phyloP scores from a whole-genome alignment of 257 asterid species.

The Capsicum baccatum region DNA sequence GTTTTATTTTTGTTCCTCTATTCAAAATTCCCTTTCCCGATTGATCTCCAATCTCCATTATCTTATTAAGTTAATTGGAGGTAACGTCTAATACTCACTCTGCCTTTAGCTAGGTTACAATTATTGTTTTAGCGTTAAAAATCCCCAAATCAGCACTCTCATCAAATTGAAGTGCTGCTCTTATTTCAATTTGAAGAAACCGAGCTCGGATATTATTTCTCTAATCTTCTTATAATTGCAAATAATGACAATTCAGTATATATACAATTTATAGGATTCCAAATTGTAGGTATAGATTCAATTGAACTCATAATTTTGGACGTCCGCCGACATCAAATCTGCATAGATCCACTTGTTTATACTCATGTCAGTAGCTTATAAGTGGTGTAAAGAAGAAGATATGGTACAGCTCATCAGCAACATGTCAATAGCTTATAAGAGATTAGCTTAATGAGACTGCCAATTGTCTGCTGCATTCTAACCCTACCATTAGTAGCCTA shows the following conservation, averaged over 20 bases:
- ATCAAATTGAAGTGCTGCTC: no score
- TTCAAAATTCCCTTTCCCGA: background rate
- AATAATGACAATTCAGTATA: background rate
- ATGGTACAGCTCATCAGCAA: slow-evolving; percentile 35
- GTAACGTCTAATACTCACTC: background rate
- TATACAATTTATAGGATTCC: background rate
- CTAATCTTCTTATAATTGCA: background rate
- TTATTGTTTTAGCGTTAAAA: background rate
- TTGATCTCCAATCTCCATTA: background rate
- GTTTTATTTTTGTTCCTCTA: no score
- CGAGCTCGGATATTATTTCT: background rate
- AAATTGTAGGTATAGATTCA: background rate
- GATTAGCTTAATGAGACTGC: background rate
- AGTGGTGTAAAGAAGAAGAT: background rate
- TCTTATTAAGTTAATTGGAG: background rate
- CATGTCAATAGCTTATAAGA: background rate
- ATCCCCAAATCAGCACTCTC: no score
- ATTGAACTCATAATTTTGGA: no score
- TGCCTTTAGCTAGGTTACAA: background rate
- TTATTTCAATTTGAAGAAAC: background rate
- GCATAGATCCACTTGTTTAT: slow-evolving; percentile 50
- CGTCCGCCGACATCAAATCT: slow-evolving; percentile 41
- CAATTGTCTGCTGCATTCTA: background rate
- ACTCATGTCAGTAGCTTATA: background rate
- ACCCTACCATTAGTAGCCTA: slow-evolving; percentile 5